Evolutionary conservation across 352 stramenopile species (phyloP).

Genomic region (Elongisporangium prolatum): DNA sequence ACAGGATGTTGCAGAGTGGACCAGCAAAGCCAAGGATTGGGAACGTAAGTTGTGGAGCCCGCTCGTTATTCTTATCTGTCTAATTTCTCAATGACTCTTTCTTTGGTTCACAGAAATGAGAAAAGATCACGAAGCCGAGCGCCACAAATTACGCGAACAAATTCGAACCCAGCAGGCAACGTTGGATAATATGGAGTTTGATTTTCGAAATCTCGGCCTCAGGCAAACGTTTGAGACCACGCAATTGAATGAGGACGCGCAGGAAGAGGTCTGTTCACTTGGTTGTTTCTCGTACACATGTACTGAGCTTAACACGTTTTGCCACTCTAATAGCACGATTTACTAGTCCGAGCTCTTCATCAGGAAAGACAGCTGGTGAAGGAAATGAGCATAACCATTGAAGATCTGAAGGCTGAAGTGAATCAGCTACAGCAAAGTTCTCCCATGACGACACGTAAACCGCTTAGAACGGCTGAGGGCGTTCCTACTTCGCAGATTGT

Average conservation of each 20-base stretch:
- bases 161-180: constrained; percentile 53
- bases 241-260: constrained; percentile 9
- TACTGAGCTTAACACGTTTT: not conserved
- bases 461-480: not conserved
- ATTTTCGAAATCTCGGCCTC: constrained; percentile 15
- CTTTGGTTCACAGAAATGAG: constrained; percentile 19
- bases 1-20: constrained; percentile 19
- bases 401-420: constrained; percentile 5
- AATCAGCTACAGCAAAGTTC: constrained; percentile 4
- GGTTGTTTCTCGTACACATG: too few relatives aligned
- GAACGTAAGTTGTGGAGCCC: constrained; percentile 16
- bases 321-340: constrained; percentile 7
- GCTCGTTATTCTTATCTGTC: constrained; percentile 2
- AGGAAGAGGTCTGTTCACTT: constrained; percentile 55
- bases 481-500: not conserved
- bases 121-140: constrained; percentile 25
- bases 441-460: not conserved
- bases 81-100: not conserved
- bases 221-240: constrained; percentile 1
- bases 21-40: constrained; percentile 17
- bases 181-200: constrained; percentile 56
- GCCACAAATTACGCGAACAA: constrained; percentile 37
- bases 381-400: constrained; percentile 7
- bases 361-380: constrained; percentile 7
- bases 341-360: constrained; percentile 13